Conservation (phyloP, 371 early-diverging fungal genomes). For the Mucor indicus region DNA sequence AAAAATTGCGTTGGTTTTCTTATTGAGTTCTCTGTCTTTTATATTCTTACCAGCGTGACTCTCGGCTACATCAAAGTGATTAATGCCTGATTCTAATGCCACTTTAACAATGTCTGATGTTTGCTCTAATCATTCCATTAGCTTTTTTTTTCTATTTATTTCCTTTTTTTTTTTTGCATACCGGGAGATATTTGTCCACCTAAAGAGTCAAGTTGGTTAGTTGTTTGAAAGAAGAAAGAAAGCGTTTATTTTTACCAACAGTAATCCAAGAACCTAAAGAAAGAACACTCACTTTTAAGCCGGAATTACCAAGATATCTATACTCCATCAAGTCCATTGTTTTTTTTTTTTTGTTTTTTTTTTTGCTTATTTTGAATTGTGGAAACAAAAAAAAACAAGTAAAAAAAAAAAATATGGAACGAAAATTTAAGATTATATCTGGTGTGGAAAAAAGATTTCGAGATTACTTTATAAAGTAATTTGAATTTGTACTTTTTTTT, state of each 20-base stretch:
- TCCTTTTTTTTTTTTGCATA: slow-evolving; percentile 10
- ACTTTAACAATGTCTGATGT: slow-evolving; percentile 69
- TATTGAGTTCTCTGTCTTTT: too few species aligned
- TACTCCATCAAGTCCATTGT: slow-evolving; percentile 65
- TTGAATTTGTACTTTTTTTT: too few species aligned
- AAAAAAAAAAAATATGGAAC: neutral
- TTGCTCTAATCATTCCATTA: slow-evolving; percentile 28
- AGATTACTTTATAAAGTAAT: too few species aligned
- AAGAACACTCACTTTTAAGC: slow-evolving; percentile 69
- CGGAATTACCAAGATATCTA: slow-evolving; percentile 76
- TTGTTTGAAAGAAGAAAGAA: neutral
- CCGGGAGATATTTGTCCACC: slow-evolving; percentile 59
- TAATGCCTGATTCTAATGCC: slow-evolving; percentile 76
- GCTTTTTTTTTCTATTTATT: neutral
- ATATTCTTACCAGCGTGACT: slow-evolving; percentile 54
- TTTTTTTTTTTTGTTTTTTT: too few species aligned
- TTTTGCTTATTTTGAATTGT: neutral
- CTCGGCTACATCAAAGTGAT: slow-evolving; percentile 84
- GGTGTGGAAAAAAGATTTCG: too few species aligned
- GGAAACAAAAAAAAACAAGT: neutral
- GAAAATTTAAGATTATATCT: slow-evolving; percentile 1
- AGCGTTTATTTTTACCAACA: slow-evolving; percentile 45
- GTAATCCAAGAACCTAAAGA: slow-evolving; percentile 56
- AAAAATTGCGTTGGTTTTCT: too few species aligned
- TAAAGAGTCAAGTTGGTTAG: slow-evolving; percentile 7